A percentile compares a stretch with the other conserved stretches of the same genome.
Evolutionary conservation across 306 rosid species (phyloP).

Genomic region (Vachellia pachyceras): DNA sequence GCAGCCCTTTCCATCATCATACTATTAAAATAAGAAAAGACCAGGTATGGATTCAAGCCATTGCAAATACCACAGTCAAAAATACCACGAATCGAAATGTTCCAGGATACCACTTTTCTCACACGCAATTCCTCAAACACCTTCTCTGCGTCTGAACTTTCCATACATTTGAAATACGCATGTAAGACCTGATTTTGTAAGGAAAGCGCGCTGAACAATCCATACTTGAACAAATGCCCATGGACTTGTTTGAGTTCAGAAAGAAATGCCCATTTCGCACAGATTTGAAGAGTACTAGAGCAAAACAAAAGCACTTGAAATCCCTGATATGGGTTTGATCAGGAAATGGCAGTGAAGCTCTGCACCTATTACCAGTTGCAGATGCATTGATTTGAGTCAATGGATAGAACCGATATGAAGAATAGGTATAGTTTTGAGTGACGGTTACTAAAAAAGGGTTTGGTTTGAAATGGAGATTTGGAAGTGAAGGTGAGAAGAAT

Average conservation of each 20-base stretch:
- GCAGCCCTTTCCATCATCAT: conserved; percentile 60
- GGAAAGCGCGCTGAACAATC: conserved; percentile 53
- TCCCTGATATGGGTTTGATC: conserved; percentile 47
- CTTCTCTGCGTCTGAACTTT: conserved; percentile 48
- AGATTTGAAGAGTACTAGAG: conserved; percentile 62
- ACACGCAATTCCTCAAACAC: conserved; percentile 72
- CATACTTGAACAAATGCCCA: conserved; percentile 60
- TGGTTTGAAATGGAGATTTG: conserved; percentile 45
- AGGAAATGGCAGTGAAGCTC: conserved; percentile 38
- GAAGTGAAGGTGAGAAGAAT: neutral
- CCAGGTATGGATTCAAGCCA: conserved; percentile 32
- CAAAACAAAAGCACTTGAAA: conserved; percentile 37
- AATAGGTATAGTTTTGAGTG: conserved; percentile 27
- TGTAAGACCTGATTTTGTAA: conserved; percentile 61
- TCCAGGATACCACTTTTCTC: conserved; percentile 80
- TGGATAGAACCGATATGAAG: conserved; percentile 36
- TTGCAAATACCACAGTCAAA: conserved; percentile 23
- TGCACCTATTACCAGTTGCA: conserved; percentile 38
- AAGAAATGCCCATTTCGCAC: conserved; percentile 56
- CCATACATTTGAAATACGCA: conserved; percentile 54
- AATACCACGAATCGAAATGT: conserved; percentile 52
- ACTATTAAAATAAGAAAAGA: conserved; percentile 54
- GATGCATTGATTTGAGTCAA: conserved; percentile 1
- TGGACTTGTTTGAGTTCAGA: conserved; percentile 68
- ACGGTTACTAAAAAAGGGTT: conserved; percentile 43